Base-by-base conservation (phyloP, 768 basidiomycete genomes). In the Glaciozyma martinii region DNA sequence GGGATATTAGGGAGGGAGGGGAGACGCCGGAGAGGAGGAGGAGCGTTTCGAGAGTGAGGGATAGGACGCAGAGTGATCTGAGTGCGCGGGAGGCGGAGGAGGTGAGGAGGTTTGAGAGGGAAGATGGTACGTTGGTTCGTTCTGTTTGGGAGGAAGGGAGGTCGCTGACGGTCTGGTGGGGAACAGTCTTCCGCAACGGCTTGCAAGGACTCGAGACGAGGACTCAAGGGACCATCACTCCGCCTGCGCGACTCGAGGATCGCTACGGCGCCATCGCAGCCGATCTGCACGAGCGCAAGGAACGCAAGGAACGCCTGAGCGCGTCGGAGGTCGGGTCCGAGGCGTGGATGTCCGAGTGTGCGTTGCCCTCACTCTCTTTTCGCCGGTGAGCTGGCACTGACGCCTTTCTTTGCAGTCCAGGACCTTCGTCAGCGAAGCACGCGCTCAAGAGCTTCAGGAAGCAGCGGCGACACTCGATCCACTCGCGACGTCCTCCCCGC, bases 301-400 rank as follows among this genome's bases (percentile, higher is more conserved):
- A 62, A n/a, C 33, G 61, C 15, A 62, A 27, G 21, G 61, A 62
- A n/a, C 18, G 58, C 12, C 19, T 62, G 1, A 4, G 40, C 6
- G 32, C 37, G 2, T 10, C 58, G 30, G 66, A 63, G 29, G 52
- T 65, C 3, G 64, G 64, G 1, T 58, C 64, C 1, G 61, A 60
- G 0, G 59, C 58, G 0, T 69, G 64, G 64, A 37, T 54, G 42
- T 50, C 58, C 4, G 64, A 63, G 19, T 49, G 67, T 68, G 13
- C 42, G 66, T 62, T 21, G 5, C n/a, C 33, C 1, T 32, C 21
- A 12, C 25, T 42, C 5, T 27, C 55, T 19, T 18, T n/a, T 27
- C 43, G 6, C 16, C 23, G 19, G 7, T 2, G 21, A 16, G 21
- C 27, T n/a, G 5, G 12, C 2, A 3, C 53, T 32, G 21, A 16